Base-by-base conservation (phyloP, 2,329 filamentous ascomycete genomes). In the Arthrinium phaeospermum region DNA sequence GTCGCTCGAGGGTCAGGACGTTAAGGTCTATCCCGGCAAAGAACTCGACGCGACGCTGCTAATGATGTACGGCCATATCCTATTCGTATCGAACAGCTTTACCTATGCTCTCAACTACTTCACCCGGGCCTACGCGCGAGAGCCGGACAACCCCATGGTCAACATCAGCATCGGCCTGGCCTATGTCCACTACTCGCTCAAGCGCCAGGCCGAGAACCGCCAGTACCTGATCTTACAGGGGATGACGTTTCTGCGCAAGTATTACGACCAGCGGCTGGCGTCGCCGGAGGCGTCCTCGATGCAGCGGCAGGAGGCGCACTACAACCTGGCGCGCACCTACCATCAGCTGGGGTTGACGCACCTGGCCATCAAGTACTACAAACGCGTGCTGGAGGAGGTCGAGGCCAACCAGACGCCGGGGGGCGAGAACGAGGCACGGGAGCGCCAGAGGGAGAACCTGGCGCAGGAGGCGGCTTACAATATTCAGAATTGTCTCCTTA, bases 211-310 rank as follows among this genome's bases (percentile, higher is more conserved):
- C 0, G 94, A 96, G 68, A 98, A 98, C 80, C 87, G 96, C 1
- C 96, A 98, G 79, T 96, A 94, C 79, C 90, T 95, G 53, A 91
- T 98, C 57, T 87, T 94, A 75, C 95, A 98, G 80, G 96, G 95
- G 0, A 88, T 98, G 69, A 86, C 91, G 0, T 98, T 98, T 78
- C 83, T 98, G 72, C 90, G 92, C 72, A 86, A 90, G 47, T 97
- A 97, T 82, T 92, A 93, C 75, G 86, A 90, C 3, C 79, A 90
- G 37, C 87, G 93, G 37, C 84, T 83, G 3, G 76, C 78, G 12
- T 80, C 81, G 46, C 53, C 57, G 0, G 71, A 51, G 1, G 46
- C 75, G 16, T 67, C 73, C 51, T 72, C 81, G 73, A 82, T 84
- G 73, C 80, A 91, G 76, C 82, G 86, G 68, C 92, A 94, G 79